Evolutionary conservation across 352 stramenopile species (phyloP), one percentile per base, ranked within the genome.

Genomic region (Peronospora destructor): DNA sequence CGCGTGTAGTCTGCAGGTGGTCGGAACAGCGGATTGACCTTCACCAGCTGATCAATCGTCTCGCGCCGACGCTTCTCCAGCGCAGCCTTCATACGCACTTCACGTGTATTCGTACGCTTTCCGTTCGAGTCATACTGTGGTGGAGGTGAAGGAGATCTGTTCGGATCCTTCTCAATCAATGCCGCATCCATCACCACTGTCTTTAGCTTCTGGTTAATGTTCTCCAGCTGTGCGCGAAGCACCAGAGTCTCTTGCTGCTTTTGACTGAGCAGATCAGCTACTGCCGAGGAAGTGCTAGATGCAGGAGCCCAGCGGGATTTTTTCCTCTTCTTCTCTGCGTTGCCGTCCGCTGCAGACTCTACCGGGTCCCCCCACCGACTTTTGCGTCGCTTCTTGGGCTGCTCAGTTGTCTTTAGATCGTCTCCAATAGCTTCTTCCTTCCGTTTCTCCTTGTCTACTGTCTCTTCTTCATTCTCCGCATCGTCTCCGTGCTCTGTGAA

Each of bases 101-200:
- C 95, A 29, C 95, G 84, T 12, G 94, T 99, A 66, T 99, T 99
- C 9, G 87, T 97, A 16, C 95, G 80, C 52, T 97, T 98, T 35
- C 96, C 96, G 29, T 96, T 93, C 11, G 82, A 71, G 44, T 98
- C 96, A 73, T 99, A 99, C 14, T 97, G 81, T 16, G 94, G 93
- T 10, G 86, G 83, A 12, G 92, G 94, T 3, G 91, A 97, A 17
- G 90, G 92, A 23, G 87, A 96, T 33, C 91, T 71, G 33, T 86
- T 91, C 6, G 91, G 89, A 53, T 97, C 86, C 47, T 87, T 76
- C 56, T 92, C 84, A 13, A 91, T 74, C 13, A 72, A 54, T 13
- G 83, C 66, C 4, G 87, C 86, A 38, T 97, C 89, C 14, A 74
- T 50, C 12, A 64, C 66, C n/a, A 96, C 88, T 1, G 86, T 95